A percentile compares a stretch with the other conserved stretches of the same genome.
phyloP scores from a whole-genome alignment of 306 rosid species.

The Corylus avellana region DNA sequence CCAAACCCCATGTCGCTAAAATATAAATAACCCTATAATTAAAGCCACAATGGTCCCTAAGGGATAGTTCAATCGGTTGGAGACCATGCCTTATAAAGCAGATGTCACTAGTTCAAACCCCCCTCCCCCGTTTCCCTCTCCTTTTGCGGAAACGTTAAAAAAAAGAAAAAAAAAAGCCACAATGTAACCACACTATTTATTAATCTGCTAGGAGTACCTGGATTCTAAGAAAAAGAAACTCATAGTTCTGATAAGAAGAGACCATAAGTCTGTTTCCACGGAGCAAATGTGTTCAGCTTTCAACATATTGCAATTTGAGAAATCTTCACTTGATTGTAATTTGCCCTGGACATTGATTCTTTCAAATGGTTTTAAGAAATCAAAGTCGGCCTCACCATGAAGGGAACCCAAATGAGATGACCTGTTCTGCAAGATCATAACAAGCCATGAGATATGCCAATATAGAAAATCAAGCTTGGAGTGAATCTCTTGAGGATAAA shows the following conservation, averaged over 20 bases:
- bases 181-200: background rate
- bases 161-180: no score
- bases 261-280: conserved; percentile 52
- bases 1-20: background rate
- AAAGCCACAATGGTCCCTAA: background rate
- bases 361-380: conserved; percentile 50
- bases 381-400: conserved; percentile 39
- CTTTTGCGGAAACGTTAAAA: no score
- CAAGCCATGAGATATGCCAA: conserved; percentile 34
- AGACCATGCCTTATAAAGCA: no score
- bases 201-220: conserved; percentile 53
- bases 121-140: no score
- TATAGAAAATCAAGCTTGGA: conserved; percentile 15
- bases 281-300: conserved; percentile 33
- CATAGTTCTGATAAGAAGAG: conserved; percentile 63
- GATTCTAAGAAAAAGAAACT: conserved; percentile 77
- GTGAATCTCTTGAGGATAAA: conserved; percentile 4
- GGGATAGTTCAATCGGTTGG: no score
- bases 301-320: conserved; percentile 25
- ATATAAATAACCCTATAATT: background rate
- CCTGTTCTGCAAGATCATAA: conserved; percentile 71
- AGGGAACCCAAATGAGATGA: conserved; percentile 50
- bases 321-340: conserved; percentile 31
- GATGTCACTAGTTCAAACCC: no score
- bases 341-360: conserved; percentile 30